phyloP scores from a whole-genome alignment of 768 basidiomycete genomes.

The Russula brevipes region DNA sequence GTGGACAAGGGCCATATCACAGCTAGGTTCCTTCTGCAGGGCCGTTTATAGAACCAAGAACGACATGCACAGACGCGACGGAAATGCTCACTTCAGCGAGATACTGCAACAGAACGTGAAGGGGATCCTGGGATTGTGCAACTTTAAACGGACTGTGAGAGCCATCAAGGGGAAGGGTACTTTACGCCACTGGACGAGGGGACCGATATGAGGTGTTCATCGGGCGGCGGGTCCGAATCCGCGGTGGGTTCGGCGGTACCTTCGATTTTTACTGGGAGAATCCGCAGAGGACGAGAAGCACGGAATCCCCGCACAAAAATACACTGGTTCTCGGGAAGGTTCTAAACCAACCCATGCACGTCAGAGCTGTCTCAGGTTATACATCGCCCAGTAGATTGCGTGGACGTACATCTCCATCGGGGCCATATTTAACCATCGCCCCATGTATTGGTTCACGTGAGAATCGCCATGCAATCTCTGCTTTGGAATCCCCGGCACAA shows the following conservation, averaged over 20 bases:
- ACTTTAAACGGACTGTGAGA: neutral
- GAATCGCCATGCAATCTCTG: neutral
- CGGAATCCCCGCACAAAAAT: constrained; percentile 3
- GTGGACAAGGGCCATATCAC: neutral
- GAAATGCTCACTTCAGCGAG: neutral
- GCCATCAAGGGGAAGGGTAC: neutral
- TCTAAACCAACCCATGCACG: neutral
- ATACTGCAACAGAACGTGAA: neutral
- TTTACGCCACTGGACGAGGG: neutral
- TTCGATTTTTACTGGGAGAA: neutral
- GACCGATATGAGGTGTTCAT: neutral
- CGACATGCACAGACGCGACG: too few relatives aligned
- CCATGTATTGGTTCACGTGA: neutral
- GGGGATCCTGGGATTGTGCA: neutral
- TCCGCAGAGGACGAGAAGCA: neutral
- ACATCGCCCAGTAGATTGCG: neutral
- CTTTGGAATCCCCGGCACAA: neutral
- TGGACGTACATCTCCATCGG: neutral
- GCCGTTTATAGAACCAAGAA: neutral
- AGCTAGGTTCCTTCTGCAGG: neutral
- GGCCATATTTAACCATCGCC: neutral
- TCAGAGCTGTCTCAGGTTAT: neutral
- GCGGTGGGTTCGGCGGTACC: neutral
- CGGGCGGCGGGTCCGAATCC: neutral
- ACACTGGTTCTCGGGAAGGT: neutral